phyloP scores from a whole-genome alignment of 2,329 filamentous ascomycete species.

The Alternaria sp. region DNA sequence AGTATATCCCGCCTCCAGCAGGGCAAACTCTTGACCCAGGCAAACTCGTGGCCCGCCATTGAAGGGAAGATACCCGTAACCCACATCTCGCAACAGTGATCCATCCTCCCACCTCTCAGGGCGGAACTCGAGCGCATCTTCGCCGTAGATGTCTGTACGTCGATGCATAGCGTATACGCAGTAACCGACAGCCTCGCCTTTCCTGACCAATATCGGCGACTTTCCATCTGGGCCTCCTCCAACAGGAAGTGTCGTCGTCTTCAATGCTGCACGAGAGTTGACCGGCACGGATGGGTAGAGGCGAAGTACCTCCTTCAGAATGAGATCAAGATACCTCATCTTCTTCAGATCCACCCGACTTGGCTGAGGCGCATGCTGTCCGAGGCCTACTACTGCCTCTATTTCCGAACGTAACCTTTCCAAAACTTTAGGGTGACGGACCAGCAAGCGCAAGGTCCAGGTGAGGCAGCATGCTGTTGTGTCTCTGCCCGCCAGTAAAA shows the following conservation, averaged over 20 bases:
- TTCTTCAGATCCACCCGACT: slow-evolving; percentile 10
- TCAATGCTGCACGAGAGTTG: slow-evolving; percentile 31
- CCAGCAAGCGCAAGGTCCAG: slow-evolving; percentile 64
- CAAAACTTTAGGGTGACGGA: slow-evolving; percentile 43
- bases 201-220: slow-evolving; percentile 39
- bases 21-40: slow-evolving; percentile 38
- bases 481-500: slow-evolving; percentile 83
- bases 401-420: slow-evolving; percentile 42
- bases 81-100: slow-evolving; percentile 4
- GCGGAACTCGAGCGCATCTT: slow-evolving; percentile 43
- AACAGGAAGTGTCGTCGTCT: slow-evolving; percentile 33
- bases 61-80: slow-evolving; percentile 41
- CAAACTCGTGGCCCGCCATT: slow-evolving; percentile 39
- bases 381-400: slow-evolving; percentile 24
- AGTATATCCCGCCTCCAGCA: slow-evolving; percentile 35
- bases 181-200: slow-evolving; percentile 36
- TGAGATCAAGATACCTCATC: slow-evolving; percentile 4
- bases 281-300: slow-evolving; percentile 41
- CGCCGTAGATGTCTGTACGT: slow-evolving; percentile 44
- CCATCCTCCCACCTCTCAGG: slow-evolving; percentile 45
- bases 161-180: slow-evolving; percentile 42
- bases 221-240: slow-evolving; percentile 43
- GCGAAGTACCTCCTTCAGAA: slow-evolving; percentile 45
- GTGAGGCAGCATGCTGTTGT: slow-evolving; percentile 83
- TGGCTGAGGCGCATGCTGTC: slow-evolving; percentile 30